phyloP scores from a whole-genome alignment of 2,329 filamentous ascomycete genomes.

The Fusarium sp. region DNA sequence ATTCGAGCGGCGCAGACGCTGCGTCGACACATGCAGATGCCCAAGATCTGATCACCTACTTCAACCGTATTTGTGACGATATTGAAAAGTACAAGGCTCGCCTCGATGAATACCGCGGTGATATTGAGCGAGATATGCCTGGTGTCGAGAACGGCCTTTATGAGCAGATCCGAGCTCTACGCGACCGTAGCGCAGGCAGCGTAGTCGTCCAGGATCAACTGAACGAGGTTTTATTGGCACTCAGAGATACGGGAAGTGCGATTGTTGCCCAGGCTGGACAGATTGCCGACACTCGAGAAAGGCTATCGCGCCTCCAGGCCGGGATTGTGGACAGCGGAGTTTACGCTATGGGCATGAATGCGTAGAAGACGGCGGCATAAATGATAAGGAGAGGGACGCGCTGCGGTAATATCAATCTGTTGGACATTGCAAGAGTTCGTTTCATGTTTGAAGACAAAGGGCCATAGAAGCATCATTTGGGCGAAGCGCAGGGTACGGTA shows the following conservation, averaged over 20 bases:
- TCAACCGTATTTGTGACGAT: conserved; percentile 56
- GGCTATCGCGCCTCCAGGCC: conserved; percentile 53
- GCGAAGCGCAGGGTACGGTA: neutral
- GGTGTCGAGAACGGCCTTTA: conserved; percentile 59
- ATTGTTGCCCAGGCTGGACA: conserved; percentile 55
- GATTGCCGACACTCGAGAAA: conserved; percentile 56
- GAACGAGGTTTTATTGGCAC: conserved; percentile 50
- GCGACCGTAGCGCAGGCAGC: conserved; percentile 47
- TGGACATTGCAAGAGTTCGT: conserved; percentile 20
- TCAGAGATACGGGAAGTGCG: conserved; percentile 53
- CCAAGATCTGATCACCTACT: conserved; percentile 57
- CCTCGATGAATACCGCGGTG: conserved; percentile 56
- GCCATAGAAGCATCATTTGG: conserved; percentile 1
- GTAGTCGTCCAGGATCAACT: conserved; percentile 51
- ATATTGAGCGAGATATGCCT: conserved; percentile 60
- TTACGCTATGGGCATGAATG: conserved; percentile 48
- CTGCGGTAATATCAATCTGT: conserved; percentile 19
- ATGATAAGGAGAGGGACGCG: neutral
- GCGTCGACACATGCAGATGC: conserved; percentile 51
- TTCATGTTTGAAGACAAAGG: neutral
- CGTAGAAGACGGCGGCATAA: conserved; percentile 18
- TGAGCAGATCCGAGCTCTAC: conserved; percentile 52
- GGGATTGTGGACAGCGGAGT: conserved; percentile 52
- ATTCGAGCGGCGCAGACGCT: conserved; percentile 46
- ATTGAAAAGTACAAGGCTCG: conserved; percentile 56